These are phyloP conservation scores for Malus hybrid DNA, from an alignment of 331 rosid species.

Conservation along the genomic window DNA sequence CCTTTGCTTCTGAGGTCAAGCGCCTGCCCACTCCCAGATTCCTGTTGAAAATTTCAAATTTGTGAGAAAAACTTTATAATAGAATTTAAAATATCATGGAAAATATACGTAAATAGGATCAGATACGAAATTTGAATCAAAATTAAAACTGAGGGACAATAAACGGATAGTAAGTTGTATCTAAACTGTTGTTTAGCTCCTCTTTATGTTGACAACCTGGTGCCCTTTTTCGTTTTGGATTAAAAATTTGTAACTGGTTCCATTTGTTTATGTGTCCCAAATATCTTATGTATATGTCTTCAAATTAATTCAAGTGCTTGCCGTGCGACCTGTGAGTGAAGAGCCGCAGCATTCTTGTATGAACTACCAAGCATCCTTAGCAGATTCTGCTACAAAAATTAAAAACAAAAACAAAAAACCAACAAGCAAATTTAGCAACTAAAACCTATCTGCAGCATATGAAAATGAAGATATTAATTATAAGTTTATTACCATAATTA, in stretches of 20 bases:
- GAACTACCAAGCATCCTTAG: constrained; percentile 43
- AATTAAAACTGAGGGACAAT: no score
- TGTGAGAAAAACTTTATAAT: neutral
- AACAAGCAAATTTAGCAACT: neutral
- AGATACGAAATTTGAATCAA: no score
- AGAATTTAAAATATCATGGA: no score
- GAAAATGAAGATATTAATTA: neutral
- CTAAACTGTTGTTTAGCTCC: no score
- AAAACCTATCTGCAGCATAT: neutral
- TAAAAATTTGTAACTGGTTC: no score
- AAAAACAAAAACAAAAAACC: neutral
- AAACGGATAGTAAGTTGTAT: no score
- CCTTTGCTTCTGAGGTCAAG: constrained; percentile 48
- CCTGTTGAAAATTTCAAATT: constrained; percentile 18
- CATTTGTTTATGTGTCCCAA: no score
- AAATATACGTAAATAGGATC: no score
- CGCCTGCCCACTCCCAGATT: constrained; percentile 14
- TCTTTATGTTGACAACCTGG: no score
- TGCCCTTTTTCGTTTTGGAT: no score
- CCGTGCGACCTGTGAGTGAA: constrained; percentile 16
- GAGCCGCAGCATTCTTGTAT: constrained; percentile 12
- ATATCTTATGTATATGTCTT: neutral
- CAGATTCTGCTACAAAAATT: constrained; percentile 30
- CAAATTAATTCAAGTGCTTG: neutral
- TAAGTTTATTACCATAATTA: neutral